These are phyloP conservation scores for Puccinia hordei DNA, from an alignment of 1,284 basidiomycete species.

Conservation along the genomic window DNA sequence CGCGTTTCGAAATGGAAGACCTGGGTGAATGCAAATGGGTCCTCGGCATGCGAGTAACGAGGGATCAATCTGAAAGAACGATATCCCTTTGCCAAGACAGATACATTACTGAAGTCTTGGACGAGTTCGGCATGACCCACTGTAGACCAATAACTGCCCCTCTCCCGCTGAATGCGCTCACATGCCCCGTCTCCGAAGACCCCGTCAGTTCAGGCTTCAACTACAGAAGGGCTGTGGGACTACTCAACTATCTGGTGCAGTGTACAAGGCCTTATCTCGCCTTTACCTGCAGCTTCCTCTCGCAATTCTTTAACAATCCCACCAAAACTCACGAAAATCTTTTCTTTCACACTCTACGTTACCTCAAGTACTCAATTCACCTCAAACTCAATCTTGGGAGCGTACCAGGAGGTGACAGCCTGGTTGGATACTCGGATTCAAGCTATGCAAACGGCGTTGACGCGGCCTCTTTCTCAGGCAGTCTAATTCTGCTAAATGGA, in stretches of 20 bases:
- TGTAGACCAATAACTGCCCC: neutral
- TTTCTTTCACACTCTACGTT: neutral
- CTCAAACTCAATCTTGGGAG: neutral
- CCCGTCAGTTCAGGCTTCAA: neutral
- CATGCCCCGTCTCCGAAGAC: neutral
- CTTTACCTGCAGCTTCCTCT: neutral
- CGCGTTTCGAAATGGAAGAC: conserved; percentile 27
- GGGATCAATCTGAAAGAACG: neutral
- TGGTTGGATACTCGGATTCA: conserved; percentile 2
- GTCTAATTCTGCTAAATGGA: neutral
- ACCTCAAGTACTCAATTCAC: neutral
- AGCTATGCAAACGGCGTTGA: conserved; percentile 3
- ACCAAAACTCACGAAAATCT: neutral
- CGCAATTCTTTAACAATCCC: conserved; percentile 4
- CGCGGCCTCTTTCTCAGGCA: neutral
- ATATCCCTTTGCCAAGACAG: neutral
- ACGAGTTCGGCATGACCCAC: neutral
- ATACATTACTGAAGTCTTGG: neutral
- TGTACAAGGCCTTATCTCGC: conserved; percentile 8
- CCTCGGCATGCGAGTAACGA: neutral
- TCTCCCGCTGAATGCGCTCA: neutral
- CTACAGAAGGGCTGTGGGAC: neutral
- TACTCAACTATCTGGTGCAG: neutral
- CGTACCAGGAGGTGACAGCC: neutral
- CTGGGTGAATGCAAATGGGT: neutral